Conservation (phyloP, 2,329 filamentous ascomycete genomes). For the Ophiostoma novo-ulmi region DNA sequence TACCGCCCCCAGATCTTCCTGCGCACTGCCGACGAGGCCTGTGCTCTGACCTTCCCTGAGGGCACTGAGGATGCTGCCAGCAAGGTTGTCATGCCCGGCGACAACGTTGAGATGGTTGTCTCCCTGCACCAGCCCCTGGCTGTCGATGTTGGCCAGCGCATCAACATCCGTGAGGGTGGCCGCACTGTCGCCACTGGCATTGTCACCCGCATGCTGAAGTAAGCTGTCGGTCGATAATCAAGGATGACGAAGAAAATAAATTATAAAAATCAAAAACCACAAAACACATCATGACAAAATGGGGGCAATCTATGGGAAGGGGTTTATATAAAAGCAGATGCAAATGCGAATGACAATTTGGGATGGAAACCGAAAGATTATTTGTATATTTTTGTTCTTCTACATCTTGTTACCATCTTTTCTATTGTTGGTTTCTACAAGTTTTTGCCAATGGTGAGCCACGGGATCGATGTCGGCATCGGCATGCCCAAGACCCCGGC, state of each 20-base stretch:
- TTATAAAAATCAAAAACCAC: slow-evolving; percentile 12
- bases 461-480: not conserved
- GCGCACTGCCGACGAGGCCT: slow-evolving; percentile 79
- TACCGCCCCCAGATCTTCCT: slow-evolving; percentile 97
- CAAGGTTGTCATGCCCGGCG: slow-evolving; percentile 94
- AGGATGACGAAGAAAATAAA: not conserved
- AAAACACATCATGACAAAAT: slow-evolving; percentile 14
- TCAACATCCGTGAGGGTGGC: slow-evolving; percentile 97
- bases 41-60: slow-evolving; percentile 80
- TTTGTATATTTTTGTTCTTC: not conserved
- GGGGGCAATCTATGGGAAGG: not conserved
- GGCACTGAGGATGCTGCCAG: slow-evolving; percentile 63
- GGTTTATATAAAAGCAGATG: slow-evolving; percentile 11
- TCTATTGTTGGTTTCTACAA: not conserved
- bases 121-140: slow-evolving; percentile 80
- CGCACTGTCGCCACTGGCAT: slow-evolving; percentile 81
- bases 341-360: not conserved
- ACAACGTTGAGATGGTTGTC: slow-evolving; percentile 97
- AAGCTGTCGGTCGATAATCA: slow-evolving; percentile 27
- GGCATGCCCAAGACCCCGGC: not conserved
- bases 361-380: not conserved
- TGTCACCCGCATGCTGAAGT: slow-evolving; percentile 66
- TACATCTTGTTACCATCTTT: not conserved
- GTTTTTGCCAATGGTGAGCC: not conserved
- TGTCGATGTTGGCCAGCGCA: slow-evolving; percentile 84